Conservation (phyloP, 1,284 basidiomycete genomes). For the Apiotrichum montevideense region DNA sequence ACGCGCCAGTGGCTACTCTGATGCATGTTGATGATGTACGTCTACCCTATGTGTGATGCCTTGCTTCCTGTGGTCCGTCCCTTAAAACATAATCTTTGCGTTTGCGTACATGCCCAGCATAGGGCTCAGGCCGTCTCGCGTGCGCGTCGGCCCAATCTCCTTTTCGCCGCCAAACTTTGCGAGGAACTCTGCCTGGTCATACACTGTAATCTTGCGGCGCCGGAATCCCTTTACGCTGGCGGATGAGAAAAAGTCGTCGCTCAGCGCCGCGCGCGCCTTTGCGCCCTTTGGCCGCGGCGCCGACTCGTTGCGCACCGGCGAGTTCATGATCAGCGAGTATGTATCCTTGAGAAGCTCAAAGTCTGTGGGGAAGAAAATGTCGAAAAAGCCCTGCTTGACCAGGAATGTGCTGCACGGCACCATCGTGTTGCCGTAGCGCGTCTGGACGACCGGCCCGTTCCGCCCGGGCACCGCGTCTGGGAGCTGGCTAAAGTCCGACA, state of each 20-base stretch:
- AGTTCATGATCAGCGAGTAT: slow-evolving; percentile 69
- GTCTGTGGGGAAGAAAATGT: slow-evolving; percentile 97
- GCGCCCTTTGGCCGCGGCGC: slow-evolving; percentile 6
- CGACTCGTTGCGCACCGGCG: slow-evolving; percentile 20
- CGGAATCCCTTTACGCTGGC: slow-evolving; percentile 36
- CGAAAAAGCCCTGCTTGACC: slow-evolving; percentile 93
- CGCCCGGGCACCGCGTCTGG: slow-evolving; percentile 79
- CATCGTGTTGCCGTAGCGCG: slow-evolving; percentile 73
- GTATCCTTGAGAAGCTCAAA: slow-evolving; percentile 79
- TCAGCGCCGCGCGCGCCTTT: slow-evolving; percentile 4
- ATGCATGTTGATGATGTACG: background rate
- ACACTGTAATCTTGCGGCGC: slow-evolving; percentile 35
- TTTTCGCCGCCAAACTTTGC: slow-evolving; percentile 33
- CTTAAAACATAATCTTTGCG: slow-evolving; percentile 45
- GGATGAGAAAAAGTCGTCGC: slow-evolving; percentile 26
- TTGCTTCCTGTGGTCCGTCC: no score
- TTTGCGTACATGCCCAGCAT: slow-evolving; percentile 46
- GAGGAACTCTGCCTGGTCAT: slow-evolving; percentile 42
- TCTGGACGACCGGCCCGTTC: slow-evolving; percentile 95
- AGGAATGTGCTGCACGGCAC: slow-evolving; percentile 85
- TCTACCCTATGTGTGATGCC: background rate
- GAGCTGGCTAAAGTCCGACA: slow-evolving; percentile 85
- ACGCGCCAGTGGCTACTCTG: background rate
- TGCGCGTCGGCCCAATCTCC: slow-evolving; percentile 26
- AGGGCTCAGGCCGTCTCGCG: slow-evolving; percentile 38